A percentile compares a stretch with the other conserved stretches of the same genome.
These are phyloP conservation scores for Tuber borchii DNA, from an alignment of 495 filamentous ascomycete genomes.

Conservation along the genomic window DNA sequence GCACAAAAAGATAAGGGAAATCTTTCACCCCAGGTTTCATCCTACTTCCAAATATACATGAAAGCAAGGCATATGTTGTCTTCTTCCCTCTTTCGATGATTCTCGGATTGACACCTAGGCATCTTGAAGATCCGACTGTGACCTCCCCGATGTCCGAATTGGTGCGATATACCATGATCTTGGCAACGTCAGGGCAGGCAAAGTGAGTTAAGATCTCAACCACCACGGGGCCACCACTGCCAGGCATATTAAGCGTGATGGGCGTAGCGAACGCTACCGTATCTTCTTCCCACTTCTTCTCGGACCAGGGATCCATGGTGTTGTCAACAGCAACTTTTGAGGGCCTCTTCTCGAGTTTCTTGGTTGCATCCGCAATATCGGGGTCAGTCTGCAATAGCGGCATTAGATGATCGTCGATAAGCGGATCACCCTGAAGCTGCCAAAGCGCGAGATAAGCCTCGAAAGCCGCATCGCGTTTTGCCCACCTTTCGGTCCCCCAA, in stretches of 20 bases:
- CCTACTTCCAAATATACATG: constrained; percentile 22
- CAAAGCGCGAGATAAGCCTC: constrained; percentile 69
- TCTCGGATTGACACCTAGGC: constrained; percentile 18
- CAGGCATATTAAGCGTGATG: constrained; percentile 25
- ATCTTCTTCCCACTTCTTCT: constrained; percentile 28
- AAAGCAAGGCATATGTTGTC: constrained; percentile 33
- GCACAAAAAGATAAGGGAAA: constrained; percentile 40
- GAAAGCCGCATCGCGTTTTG: constrained; percentile 77
- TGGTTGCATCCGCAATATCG: constrained; percentile 33
- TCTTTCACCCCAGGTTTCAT: constrained; percentile 28
- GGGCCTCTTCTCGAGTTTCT: constrained; percentile 46
- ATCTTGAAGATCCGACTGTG: constrained; percentile 16
- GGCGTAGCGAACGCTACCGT: constrained; percentile 26
- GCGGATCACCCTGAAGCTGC: constrained; percentile 48
- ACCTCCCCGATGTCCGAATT: constrained; percentile 31
- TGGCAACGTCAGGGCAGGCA: constrained; percentile 38
- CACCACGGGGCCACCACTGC: constrained; percentile 14
- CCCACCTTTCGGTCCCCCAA: constrained; percentile 69
- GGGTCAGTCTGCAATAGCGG: constrained; percentile 49
- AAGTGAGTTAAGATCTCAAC: constrained; percentile 44
- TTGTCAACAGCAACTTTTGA: constrained; percentile 51
- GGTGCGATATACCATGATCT: constrained; percentile 48
- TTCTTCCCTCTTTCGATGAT: constrained; percentile 32
- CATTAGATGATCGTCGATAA: constrained; percentile 74
- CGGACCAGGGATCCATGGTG: constrained; percentile 59